A percentile compares a stretch with the other conserved stretches of the same genome.
phyloP scores from a whole-genome alignment of 305 asterid genomes.

The Solanum chacoense region DNA sequence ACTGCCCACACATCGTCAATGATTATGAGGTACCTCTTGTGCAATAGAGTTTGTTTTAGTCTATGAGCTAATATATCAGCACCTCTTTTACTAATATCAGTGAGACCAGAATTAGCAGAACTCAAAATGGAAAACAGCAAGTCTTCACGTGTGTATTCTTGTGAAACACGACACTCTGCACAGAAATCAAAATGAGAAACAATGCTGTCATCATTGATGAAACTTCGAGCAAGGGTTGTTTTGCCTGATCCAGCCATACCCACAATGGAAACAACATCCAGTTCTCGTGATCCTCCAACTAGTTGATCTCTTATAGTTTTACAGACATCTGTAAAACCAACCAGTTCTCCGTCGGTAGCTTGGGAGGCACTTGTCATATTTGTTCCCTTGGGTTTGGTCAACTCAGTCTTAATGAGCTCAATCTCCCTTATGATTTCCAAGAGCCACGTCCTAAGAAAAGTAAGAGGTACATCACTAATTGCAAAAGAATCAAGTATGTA shows the following conservation, averaged over 20 bases:
- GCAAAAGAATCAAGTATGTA: not conserved
- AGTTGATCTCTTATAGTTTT: constrained; percentile 7
- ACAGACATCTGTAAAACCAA: constrained; percentile 27
- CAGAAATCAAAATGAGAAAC: not conserved
- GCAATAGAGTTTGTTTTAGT: not conserved
- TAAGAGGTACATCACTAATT: not conserved
- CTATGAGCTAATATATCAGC: not conserved
- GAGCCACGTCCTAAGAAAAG: not conserved
- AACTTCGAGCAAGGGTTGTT: not conserved
- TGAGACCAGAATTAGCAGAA: not conserved
- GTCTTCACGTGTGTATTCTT: not conserved
- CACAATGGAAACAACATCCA: constrained; percentile 16
- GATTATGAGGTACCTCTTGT: not conserved
- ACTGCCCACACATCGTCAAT: not conserved
- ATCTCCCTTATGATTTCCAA: not conserved
- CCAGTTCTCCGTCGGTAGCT: not conserved
- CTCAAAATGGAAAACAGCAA: not conserved
- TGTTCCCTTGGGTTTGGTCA: not conserved
- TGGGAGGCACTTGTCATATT: not conserved
- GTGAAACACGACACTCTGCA: constrained; percentile 2
- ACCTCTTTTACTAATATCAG: not conserved
- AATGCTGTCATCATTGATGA: not conserved
- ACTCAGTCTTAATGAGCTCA: not conserved
- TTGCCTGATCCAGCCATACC: constrained; percentile 12
- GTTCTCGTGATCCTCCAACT: constrained; percentile 2